Evolutionary conservation across 2,329 filamentous ascomycete species (phyloP), one percentile per base, ranked within the genome.

Genomic region (Alternaria hordeiaustralica): DNA sequence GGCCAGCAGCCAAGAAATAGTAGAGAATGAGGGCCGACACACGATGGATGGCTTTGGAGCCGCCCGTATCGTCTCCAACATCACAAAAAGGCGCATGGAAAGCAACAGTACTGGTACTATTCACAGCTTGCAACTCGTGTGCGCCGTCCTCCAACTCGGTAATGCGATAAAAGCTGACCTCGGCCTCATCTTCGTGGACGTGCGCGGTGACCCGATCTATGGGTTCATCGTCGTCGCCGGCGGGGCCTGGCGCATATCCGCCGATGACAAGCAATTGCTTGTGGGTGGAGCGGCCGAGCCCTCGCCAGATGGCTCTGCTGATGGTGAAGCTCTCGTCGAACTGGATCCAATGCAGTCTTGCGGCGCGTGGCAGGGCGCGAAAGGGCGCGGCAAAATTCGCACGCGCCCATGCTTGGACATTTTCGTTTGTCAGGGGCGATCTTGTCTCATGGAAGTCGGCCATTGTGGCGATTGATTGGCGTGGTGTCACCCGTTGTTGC

Each of bases 231-330:
- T 72, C 71, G 28, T 71, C 68, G 58, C 67, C 64, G 5, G 69
- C 68, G 28, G 71, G 59, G 26, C 73, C 73, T 51, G 73, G 73
- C 13, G 72, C 70, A 62, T 75, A 75, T n/a, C 67, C 71, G 49
- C 73, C 73, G 43, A 75, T 73, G 45, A 73, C 67, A 44, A 75
- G 73, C 18, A 75, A 60, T 46, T 73, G 71, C 43, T 74, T 74
- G 65, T 75, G 73, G 12, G 69, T 60, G 20, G 73, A 74, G 56
- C 73, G 73, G 25, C 69, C 69, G 21, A 75, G 65, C 4, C 68
- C 71, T 18, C 73, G 62, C 59, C 70, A 73, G 53, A 73, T 68
- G 49, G 72, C 66, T 49, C 73, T 67, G 60, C 64, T 73, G 61
- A 69, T 69, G 55, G 61, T 68, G 56, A 72, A 70, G 36, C 69